Base-by-base conservation (phyloP, 768 basidiomycete species). In the Fomitopsis pulvina region DNA sequence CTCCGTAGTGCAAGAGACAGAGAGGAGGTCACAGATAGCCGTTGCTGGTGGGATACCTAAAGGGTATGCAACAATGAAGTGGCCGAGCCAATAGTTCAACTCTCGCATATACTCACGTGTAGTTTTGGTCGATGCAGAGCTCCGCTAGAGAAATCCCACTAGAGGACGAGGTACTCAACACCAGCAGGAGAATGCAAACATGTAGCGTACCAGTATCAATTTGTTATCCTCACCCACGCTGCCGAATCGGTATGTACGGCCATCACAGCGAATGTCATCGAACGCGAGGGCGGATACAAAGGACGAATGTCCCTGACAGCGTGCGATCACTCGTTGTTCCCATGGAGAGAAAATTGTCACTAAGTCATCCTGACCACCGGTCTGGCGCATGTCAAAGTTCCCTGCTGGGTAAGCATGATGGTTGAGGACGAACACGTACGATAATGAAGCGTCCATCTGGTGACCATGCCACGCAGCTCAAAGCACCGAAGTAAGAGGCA, bases 171-270 rank as follows among this genome's bases (percentile, higher is more conserved):
- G 54, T 4, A 51, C 16, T 49, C 21, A 14, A 24, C 30, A 38
- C 24, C 9, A 12, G n/a, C 10, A 10, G 41, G n/a, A n/a, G n/a
- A n/a, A n/a, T 18, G 34, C 26, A 14, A 34, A 27, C n/a, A 30
- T 22, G 45, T n/a, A 18, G 65, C 80, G 47, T 63, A 93, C 93
- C 56, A 98, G 62, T 39, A 96, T 87, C 4, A 99, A 61, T 63
- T 94, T 94, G 63, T 94, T 96, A 60, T 99, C 96, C 65, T 98
- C 95, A 16, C 93, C 96, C 2, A 97, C 92, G 60, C 91, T 94
- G 2, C 87, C 92, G 60, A 99, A 97, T 7, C 95, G 79, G 61
- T 97, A 95, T 37, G 92, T 91, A 28, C 93, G 77, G 25, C 87
- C 86, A 57, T 94, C 91, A 57, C 90, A 90, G 18, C 87, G 79